Base-by-base conservation (phyloP, 371 early-diverging fungal species). In the Mortierella sp. region DNA sequence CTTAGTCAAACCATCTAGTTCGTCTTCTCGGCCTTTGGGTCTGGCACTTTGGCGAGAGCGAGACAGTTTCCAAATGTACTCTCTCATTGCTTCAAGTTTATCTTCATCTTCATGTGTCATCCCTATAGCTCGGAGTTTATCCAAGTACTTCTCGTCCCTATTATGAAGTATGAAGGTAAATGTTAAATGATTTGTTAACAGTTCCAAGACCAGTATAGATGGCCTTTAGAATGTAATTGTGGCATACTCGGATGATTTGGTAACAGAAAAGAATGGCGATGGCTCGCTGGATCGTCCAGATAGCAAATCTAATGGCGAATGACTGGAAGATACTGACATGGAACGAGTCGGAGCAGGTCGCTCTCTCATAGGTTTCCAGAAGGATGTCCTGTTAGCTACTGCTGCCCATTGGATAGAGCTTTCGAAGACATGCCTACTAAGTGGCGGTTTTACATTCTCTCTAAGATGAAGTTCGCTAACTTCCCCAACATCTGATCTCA, bases 61-160 rank as follows among this genome's bases (percentile, higher is more conserved):
- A 6, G 93, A 90, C 19, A 91, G 86, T 76, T 95, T 96, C 68
- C 87, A 92, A 19, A 94, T 89, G 69, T 92, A 95, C 55, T 94
- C 93, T 65, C 94, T 88, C 92, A 96, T 89, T 13, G 84, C 86
- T 13, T 87, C 84, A 7, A 96, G 86, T 63, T 92, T 94, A 63
- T 89, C 89, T 80, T 92, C 93, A 68, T 96, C 96, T 33, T 94
- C 94, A 8, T 79, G 76, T 1, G 92, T 87, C 94, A 96, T 94
- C 2, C 95, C 95, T n/a, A 94, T 83, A 16, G 86, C 87, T 21
- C 92, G 84, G 22, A 94, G 76, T 15, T 90, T 86, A 22, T 88
- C 88, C 28, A 94, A 63, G 58, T 86, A 86, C 5, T 83, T 62
- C 47, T 88, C 87, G 69, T 92, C 92, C 22, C 92, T 91, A 67